Evolutionary conservation across 2,329 filamentous ascomycete genomes (phyloP), one percentile per base, ranked within the genome.

Genomic region (Fusarium sterilihyphosum): DNA sequence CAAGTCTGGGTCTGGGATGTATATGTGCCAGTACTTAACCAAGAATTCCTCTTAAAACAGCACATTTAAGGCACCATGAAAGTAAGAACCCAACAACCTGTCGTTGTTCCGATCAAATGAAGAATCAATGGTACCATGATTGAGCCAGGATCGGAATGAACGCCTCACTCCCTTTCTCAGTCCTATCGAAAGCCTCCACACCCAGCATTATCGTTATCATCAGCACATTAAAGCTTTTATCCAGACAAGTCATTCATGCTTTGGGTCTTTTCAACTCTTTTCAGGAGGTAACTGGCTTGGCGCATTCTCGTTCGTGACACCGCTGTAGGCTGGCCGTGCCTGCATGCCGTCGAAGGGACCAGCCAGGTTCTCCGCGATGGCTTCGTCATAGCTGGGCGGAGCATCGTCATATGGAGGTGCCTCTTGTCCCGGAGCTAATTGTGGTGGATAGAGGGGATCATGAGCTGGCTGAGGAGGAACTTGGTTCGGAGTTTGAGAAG

Each of bases 361-460:
- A 0, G 85, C 82, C 71, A 96, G 83, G 67, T 92, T 90, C 73
- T 94, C 92, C 12, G 94, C 95, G 83, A 98, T 92, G 18, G 94
- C 95, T 82, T 98, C 95, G 83, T 98, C 95, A 80, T 98, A 98
- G 78, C 94, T 98, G 13, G 95, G 95, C 24, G 96, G 95, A n/a
- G 94, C 94, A 64, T 96, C 94, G 38, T 94, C 92, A 73, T 89
- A 86, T 1, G 81, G 79, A 24, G 85, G 82, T 4, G 81, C 86
- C 14, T 83, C 81, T 41, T 87, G 86, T n/a, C 81, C 80, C 2
- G 81, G 79, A 9, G 71, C 77, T 26, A 91, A 82, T 77, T 91
- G 89, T 8, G 90, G 89, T 22, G 89, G 90, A 70, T 91, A 91
- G 13, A 89, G 80, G 7, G 89, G 86, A 74, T 90, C 89, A 29